Base-by-base conservation (phyloP, 768 basidiomycete species). In the Rhizopogon salebrosus region DNA sequence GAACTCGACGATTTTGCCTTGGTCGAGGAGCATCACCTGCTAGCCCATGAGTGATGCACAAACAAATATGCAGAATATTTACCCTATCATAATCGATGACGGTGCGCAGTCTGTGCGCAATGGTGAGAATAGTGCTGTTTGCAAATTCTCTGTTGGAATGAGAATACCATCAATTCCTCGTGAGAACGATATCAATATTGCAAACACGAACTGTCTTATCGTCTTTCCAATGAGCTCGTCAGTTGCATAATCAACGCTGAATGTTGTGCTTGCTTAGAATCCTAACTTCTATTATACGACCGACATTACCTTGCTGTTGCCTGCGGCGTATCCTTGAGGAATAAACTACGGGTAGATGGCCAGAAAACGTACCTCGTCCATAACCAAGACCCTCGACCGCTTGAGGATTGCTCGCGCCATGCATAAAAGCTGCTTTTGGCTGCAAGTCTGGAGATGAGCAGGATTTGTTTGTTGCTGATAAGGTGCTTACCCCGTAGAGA, bases 371-470 rank as follows among this genome's bases (percentile, higher is more conserved):
- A 83, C 87, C 69, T 92, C 91, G 60, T 92, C 91, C 91, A 92
- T 92, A 55, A 92, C 78, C 24, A 92, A 68, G 13, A 93, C 74
- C 60, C 80, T 89, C 37, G 87, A 84, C 7, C 87, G 76, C 65
- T 87, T 87, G 23, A 93, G 66, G 55, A 93, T 90, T 2, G 91
- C 89, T 50, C 90, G 77, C 5, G 91, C 91, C 89, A 93, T 91
- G 64, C 90, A 91, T 7, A 92, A 73, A n/a, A 92, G 67, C 66
- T 92, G 90, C 61, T 89, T 91, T 70, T 92, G 87, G 29, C 85
- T 84, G 40, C 10, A 34, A 36, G 6, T 18, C 27, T n/a, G n/a
- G n/a, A n/a, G n/a, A 48, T 43, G 34, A 52, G 37, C 43, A 56
- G n/a, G 13, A 16, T 61, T 63, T 50, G 59, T 62, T 37, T 26